Evolutionary conservation across 1,139 yeast genomes (phyloP).

Genomic region (Citeromyces hawaiiensis): DNA sequence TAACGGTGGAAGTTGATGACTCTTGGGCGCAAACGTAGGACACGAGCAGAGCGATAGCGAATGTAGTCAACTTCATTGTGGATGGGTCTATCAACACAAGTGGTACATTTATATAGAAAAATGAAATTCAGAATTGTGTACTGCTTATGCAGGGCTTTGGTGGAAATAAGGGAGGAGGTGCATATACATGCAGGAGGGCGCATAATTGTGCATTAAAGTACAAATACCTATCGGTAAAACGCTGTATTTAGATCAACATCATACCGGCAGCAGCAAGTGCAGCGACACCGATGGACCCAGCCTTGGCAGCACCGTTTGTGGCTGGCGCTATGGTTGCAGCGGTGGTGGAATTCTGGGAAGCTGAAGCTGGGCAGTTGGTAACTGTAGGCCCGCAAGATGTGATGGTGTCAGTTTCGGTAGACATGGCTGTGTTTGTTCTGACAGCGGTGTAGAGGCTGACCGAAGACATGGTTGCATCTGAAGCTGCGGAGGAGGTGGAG

Average conservation of each 20-base stretch:
- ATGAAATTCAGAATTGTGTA: neutral
- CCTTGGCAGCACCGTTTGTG: neutral
- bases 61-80: neutral
- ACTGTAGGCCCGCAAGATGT: neutral
- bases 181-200: neutral
- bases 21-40: neutral
- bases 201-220: neutral
- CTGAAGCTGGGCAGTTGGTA: neutral
- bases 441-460: neutral
- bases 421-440: neutral
- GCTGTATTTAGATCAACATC: neutral
- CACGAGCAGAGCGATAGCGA: neutral
- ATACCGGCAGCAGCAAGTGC: neutral
- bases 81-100: neutral
- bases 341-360: neutral
- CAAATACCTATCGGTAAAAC: neutral
- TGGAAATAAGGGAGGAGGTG: neutral
- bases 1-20: neutral
- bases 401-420: neutral
- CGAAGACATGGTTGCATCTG: neutral
- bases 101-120: neutral
- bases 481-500: neutral
- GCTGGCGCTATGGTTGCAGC: neutral
- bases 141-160: neutral
- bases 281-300: neutral